Percentiles rank a stretch among this genome's conserved stretches.
These are phyloP conservation scores for Hymenoscyphus occultus DNA, from an alignment of 2,329 filamentous ascomycete genomes.

Conservation along the genomic window DNA sequence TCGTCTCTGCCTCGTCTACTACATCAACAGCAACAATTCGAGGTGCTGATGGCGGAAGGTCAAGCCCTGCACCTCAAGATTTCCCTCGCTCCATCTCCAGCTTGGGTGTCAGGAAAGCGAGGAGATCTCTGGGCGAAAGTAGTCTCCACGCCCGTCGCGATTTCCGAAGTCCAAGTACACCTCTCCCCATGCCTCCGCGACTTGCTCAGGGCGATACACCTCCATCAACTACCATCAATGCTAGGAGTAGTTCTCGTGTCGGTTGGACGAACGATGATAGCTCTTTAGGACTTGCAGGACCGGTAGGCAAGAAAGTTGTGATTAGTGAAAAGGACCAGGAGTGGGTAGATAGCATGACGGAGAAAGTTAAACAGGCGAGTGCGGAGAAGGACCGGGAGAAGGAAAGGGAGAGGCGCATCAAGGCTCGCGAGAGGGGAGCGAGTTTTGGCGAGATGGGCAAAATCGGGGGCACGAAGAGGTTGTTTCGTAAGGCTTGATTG, in stretches of 20 bases:
- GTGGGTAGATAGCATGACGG: slow-evolving; percentile 82
- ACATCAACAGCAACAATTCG: slow-evolving; percentile 20
- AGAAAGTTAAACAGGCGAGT: slow-evolving; percentile 71
- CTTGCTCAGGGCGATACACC: slow-evolving; percentile 17
- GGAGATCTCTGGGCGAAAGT: slow-evolving; percentile 27
- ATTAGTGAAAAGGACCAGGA: slow-evolving; percentile 71
- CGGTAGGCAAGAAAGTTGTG: slow-evolving; percentile 59
- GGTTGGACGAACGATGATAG: slow-evolving; percentile 54
- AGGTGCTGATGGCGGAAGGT: slow-evolving; percentile 41
- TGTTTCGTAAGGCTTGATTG: slow-evolving; percentile 46
- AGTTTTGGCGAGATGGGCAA: slow-evolving; percentile 63
- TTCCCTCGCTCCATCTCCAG: slow-evolving; percentile 29
- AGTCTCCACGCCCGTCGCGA: slow-evolving; percentile 8
- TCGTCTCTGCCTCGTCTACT: slow-evolving; percentile 26
- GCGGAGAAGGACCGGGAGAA: slow-evolving; percentile 48
- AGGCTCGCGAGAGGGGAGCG: slow-evolving; percentile 14
- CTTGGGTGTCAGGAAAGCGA: slow-evolving; percentile 31
- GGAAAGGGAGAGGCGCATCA: slow-evolving; percentile 20
- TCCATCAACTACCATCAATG: slow-evolving; percentile 14
- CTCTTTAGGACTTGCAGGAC: slow-evolving; percentile 68
- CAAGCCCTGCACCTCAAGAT: slow-evolving; percentile 38
- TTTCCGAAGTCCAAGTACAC: slow-evolving; percentile 27
- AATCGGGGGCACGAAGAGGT: slow-evolving; percentile 68
- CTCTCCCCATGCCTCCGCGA: slow-evolving; percentile 20
- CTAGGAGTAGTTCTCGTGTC: slow-evolving; percentile 41